Evolutionary conservation across 2,329 filamentous ascomycete genomes (phyloP).

Genomic region (Fusarium chlamydosporum): DNA sequence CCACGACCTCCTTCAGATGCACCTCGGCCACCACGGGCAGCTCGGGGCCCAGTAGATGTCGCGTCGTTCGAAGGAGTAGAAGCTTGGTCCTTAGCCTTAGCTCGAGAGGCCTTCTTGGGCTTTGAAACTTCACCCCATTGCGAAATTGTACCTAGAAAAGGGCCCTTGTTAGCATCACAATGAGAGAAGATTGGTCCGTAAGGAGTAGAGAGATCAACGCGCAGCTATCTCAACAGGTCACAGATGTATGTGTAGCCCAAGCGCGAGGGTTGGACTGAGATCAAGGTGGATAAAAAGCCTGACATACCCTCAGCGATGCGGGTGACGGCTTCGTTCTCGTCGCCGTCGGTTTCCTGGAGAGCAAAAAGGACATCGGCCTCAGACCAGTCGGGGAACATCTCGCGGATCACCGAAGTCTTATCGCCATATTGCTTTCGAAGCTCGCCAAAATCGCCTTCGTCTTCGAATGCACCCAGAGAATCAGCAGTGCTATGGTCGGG

Average conservation of each 20-base stretch:
- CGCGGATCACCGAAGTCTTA: conserved; percentile 86
- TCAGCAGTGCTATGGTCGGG: conserved; percentile 69
- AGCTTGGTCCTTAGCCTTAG: conserved; percentile 77
- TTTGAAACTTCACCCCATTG: conserved; percentile 89
- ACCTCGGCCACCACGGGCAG: conserved; percentile 72
- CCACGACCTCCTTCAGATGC: conserved; percentile 74
- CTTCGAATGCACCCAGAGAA: conserved; percentile 73
- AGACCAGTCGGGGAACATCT: conserved; percentile 96
- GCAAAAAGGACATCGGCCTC: conserved; percentile 95
- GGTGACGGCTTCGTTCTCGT: conserved; percentile 80
- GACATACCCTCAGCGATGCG: conserved; percentile 82
- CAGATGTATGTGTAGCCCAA: conserved; percentile 32
- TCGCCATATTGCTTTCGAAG: conserved; percentile 90
- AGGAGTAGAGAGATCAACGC: conserved; percentile 9
- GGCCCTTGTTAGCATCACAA: conserved; percentile 50
- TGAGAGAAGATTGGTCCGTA: conserved; percentile 4
- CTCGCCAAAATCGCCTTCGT: conserved; percentile 91
- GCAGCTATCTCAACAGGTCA: conserved; percentile 23
- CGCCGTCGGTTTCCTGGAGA: conserved; percentile 87
- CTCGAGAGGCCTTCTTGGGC: conserved; percentile 81
- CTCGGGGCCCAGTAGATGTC: conserved; percentile 60
- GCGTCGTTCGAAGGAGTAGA: conserved; percentile 66
- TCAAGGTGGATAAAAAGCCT: conserved; percentile 31
- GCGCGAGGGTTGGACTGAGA: conserved; percentile 34
- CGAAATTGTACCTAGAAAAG: conserved; percentile 76